Conservation (phyloP, 495 filamentous ascomycete species). For the Trichocladium uniseriatum region DNA sequence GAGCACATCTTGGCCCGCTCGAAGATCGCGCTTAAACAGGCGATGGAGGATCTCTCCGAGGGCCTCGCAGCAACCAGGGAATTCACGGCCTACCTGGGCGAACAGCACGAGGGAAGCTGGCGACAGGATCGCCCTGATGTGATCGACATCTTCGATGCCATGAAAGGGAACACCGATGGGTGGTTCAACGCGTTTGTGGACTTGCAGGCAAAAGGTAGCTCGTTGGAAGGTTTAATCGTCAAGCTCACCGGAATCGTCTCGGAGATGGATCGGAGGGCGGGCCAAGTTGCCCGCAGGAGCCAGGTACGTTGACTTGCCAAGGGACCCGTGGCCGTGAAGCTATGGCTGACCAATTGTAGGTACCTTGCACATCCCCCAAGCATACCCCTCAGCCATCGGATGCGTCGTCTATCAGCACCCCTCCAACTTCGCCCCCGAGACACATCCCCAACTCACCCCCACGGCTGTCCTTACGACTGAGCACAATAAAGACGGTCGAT, state of each 20-base stretch:
- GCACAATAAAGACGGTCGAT: conserved; percentile 17
- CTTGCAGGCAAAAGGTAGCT: conserved; percentile 54
- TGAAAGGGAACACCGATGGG: conserved; percentile 79
- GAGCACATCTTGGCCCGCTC: conserved; percentile 80
- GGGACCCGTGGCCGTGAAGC: neutral
- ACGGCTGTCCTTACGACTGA: conserved; percentile 25
- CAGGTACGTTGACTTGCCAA: conserved; percentile 25
- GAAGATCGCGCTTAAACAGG: conserved; percentile 59
- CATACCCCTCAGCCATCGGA: conserved; percentile 23
- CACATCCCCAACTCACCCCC: conserved; percentile 24
- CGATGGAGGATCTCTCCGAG: conserved; percentile 66
- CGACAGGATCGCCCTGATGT: conserved; percentile 41
- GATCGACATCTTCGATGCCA: conserved; percentile 61
- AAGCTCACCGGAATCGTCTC: conserved; percentile 57
- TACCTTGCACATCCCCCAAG: conserved; percentile 16
- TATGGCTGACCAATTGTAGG: conserved; percentile 9
- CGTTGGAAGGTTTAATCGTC: conserved; percentile 51
- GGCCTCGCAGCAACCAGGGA: conserved; percentile 68
- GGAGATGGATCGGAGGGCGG: conserved; percentile 71
- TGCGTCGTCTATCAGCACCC: conserved; percentile 19
- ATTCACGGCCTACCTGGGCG: conserved; percentile 63
- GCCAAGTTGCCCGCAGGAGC: conserved; percentile 59
- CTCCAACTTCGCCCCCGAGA: conserved; percentile 18
- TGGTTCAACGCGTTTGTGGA: conserved; percentile 68
- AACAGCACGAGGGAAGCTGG: conserved; percentile 51